Base-by-base conservation (phyloP, 73 alveolate species). In the Paramecium pentaurelia region DNA sequence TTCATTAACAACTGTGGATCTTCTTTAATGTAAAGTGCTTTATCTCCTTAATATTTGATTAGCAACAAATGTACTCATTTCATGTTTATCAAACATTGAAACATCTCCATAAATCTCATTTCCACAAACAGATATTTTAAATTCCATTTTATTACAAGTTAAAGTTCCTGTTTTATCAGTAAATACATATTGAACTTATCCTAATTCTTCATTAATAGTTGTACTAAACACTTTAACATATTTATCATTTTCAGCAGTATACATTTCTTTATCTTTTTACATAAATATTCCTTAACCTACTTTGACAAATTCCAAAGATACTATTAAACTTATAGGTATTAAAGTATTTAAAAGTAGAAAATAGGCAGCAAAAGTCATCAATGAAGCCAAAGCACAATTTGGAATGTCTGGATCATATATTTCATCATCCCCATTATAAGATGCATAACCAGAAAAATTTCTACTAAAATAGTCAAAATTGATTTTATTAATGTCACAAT, bases 281-380 rank as follows among this genome's bases (percentile, higher is more conserved):
- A 98, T 97, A 89, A 96, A 95, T 38, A 89, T 68, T 14, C 98
- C 98, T 85, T 97, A 97, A 1, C 97, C 92, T 20, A 98, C 96
- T 95, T 98, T 98, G 34, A 97, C 99, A 49, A 98, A 83, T 92
- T 98, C 99, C 18, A 98, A 93, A 22, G 99, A 93, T 22, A 98
- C 97, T 7, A 98, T 95, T 68, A 98, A 95, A 36, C 99, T 97
- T 36, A 98, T 98, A 9, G 99, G 99, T 16, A 98, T 97, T 95
- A 98, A 77, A 27, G 99, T 97, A 93, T 98, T 98, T 80, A 97
- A 88, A 47, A 98, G 95, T 22, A 98, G 93, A 88, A 98, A 94
- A 95, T 97, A 98, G 2, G 99, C 94, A 84, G 98, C 96, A 95
- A 97, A 98, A 37, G 97, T 93, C 44, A 97, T 60, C 25, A 93